Evolutionary conservation across 1,284 basidiomycete genomes (phyloP), one percentile per base, ranked within the genome.

Genomic region (Cutaneotrichosporon dermatis): DNA sequence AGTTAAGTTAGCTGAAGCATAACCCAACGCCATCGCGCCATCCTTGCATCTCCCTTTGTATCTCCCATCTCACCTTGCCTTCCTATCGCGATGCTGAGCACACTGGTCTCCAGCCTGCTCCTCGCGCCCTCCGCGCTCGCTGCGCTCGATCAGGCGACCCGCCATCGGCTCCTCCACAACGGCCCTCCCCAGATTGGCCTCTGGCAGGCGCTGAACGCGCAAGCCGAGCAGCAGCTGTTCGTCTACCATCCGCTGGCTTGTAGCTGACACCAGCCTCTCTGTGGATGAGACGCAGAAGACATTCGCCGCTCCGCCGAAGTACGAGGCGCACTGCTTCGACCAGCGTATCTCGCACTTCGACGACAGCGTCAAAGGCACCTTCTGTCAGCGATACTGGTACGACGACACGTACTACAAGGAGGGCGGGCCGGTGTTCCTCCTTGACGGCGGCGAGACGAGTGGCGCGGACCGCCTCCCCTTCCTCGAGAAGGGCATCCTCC

Each of bases 371-470:
- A 73, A 78, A 49, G 73, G 73, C n/a, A 81, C 79, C 1, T 81
- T 82, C 68, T 76, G 79, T 55, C 80, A 81, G 60, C 67, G 79
- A 34, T 97, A 92, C 78, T 98, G 93, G 92, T 82, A 93, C 51
- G 92, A 88, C 71, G 84, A 84, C n/a, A 83, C 88, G 39, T 85
- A 90, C 75, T 97, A 95, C 76, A 82, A 83, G 60, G 78, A 82
- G 2, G 85, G 86, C 50, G 87, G 85, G 4, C 91, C 91, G 0
- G 86, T 94, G 34, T 85, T 89, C 69, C 82, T 91, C 9, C 78
- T 93, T 51, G 88, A 93, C 73, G 88, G 89, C 16, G 91, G 91
- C 8, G 91, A 94, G 78, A 92, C 89, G 4, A 70, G 69, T 57
- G 78, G 77, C 5, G 70, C 61, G 15, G 66, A 76, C 60, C 57